Evolutionary conservation across 2,329 filamentous ascomycete species (phyloP).

Genomic region (Geosmithia putterillii): DNA sequence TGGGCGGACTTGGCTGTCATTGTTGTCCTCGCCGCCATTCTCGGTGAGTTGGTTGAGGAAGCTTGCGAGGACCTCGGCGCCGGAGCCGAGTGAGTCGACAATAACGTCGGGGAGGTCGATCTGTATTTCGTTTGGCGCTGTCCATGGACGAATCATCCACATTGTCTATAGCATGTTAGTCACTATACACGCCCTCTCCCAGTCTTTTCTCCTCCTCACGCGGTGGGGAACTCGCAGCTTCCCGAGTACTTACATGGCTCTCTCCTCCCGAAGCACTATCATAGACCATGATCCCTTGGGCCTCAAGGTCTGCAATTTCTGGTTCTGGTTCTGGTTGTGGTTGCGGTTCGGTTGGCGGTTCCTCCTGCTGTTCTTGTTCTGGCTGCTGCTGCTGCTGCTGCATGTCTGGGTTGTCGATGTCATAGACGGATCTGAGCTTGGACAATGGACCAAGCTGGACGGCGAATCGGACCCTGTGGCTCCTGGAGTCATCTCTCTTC

Average conservation of each 20-base stretch:
- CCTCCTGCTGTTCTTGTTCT: neutral
- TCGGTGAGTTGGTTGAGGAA: slow-evolving; percentile 87
- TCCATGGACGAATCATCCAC: slow-evolving; percentile 98
- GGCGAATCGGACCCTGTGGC: slow-evolving; percentile 76
- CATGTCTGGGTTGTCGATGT: slow-evolving; percentile 22
- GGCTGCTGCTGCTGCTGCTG: no score
- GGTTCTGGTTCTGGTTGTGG: slow-evolving; percentile 19
- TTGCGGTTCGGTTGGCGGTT: no score
- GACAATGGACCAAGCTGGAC: slow-evolving; percentile 59
- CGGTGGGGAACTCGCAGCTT: neutral
- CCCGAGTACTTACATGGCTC: slow-evolving; percentile 59
- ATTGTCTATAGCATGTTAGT: slow-evolving; percentile 56
- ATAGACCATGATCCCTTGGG: slow-evolving; percentile 97
- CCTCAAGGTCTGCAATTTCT: slow-evolving; percentile 66
- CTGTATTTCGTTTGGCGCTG: slow-evolving; percentile 79
- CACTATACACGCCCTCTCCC: slow-evolving; percentile 1
- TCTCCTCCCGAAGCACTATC: slow-evolving; percentile 76
- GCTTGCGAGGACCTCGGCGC: slow-evolving; percentile 86
- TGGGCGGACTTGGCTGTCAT: slow-evolving; percentile 38
- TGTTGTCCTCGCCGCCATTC: slow-evolving; percentile 61
- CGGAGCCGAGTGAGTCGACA: slow-evolving; percentile 86
- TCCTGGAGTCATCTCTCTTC: slow-evolving; percentile 84
- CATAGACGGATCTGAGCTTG: slow-evolving; percentile 40
- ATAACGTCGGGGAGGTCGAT: slow-evolving; percentile 85
- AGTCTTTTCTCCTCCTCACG: neutral